Base-by-base conservation (phyloP, 2,329 filamentous ascomycete genomes). In the Alternaria infectoria region DNA sequence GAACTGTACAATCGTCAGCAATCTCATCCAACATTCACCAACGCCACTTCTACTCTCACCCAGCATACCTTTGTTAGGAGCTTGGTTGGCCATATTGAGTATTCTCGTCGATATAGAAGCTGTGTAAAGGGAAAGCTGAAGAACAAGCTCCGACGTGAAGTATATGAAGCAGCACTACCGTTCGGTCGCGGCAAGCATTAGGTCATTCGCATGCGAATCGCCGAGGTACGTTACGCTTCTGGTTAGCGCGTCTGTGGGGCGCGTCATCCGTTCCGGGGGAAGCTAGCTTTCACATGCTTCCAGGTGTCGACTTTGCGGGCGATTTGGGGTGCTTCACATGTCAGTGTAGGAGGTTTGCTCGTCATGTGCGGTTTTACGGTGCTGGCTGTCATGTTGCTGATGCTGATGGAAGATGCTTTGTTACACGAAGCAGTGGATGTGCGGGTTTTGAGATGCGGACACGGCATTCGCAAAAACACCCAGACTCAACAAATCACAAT, bases 1-100 rank as follows among this genome's bases (percentile, higher is more conserved):
- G 84, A 65, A 86, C 86, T 88, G 50, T 54, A 12, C 7, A 36
- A 62, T 11, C 23, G 57, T 70, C 59, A 72, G 68, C 61, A 47
- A 45, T 10, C 17, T 54, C 40, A 45, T 28, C 19, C 40, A 57
- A 17, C 21, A 44, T n/a, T 26, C 47, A 40, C 25, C 32, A 17
- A 17, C 40, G n/a, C 26, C 45, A 23, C 30, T 23, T 50, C 44
- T 36, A 49, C 30, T 12, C 15, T 11, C 19, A 6, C 40, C 13
- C 21, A 7, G 56, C 54, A 55, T 69, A 66, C 66, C 70, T 61
- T 74, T 74, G 70, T 75, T 66, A 21, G 69, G 77, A 26, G 74
- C 74, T 65, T 80, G 77, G 59, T 80, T 80, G 50, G 77, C 77
- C 77, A 80, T 80, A 23, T 57, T 77, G 66, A 59, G 64, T 25